Percentiles rank a stretch among this genome's conserved stretches.
phyloP scores from a whole-genome alignment of 73 alveolate genomes.

The Tetrahymena thermophila region DNA sequence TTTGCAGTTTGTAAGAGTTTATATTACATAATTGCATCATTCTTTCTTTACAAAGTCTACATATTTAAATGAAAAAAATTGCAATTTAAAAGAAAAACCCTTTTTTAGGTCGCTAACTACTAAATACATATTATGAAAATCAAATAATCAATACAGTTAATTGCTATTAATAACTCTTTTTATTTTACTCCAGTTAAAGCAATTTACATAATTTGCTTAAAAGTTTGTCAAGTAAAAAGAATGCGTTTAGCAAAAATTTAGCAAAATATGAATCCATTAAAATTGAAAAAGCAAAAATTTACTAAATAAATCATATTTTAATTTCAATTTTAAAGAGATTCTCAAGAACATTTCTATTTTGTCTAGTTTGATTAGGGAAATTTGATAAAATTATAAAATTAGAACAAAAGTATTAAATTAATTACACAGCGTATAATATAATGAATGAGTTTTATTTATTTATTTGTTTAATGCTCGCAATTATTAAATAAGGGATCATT shows the following conservation, averaged over 20 bases:
- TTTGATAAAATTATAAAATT: not conserved
- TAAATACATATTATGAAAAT: not conserved
- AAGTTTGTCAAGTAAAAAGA: not conserved
- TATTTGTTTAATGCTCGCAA: too few relatives aligned
- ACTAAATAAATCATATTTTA: not conserved
- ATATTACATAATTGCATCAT: not conserved
- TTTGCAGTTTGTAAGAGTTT: not conserved
- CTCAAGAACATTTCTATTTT: not conserved
- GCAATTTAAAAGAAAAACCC: not conserved
- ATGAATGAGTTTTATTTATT: not conserved
- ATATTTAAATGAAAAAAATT: too few relatives aligned
- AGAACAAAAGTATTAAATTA: not conserved
- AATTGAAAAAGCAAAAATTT: not conserved
- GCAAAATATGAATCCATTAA: not conserved
- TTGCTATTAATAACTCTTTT: not conserved
- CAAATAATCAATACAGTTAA: not conserved
- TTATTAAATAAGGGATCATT: too few relatives aligned
- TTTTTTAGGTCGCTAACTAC: not conserved
- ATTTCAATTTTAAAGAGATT: not conserved
- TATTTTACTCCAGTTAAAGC: not conserved
- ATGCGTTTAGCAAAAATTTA: not conserved
- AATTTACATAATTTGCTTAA: not conserved
- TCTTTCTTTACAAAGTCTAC: not conserved
- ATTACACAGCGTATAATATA: not conserved
- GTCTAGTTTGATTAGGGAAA: not conserved